Base-by-base conservation (phyloP, 148 eudicot species). In the Chenopodium formosanum region DNA sequence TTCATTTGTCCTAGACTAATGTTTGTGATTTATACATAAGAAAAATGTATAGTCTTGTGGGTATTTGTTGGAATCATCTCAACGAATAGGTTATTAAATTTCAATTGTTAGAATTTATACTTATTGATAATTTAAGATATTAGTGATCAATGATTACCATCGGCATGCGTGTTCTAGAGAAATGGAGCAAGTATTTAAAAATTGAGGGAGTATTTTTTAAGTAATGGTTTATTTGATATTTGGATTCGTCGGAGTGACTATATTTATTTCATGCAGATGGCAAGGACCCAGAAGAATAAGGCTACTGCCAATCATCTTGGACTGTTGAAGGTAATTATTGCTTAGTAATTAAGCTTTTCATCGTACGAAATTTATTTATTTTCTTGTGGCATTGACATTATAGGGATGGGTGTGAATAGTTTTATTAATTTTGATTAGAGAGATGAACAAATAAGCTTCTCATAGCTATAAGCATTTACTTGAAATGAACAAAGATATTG, bases 221-320 rank as follows among this genome's bases (percentile, higher is more conserved):
- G 37, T 23, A 74, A 27, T 74, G 64, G 16, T 7, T 7, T n/a
- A n/a, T 76, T 34, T 76, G 12, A 20, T 13, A 7, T 46, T 19
- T 66, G 47, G 32, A n/a, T 56, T 22, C 27, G 16, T 4, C 29
- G 29, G 66, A 22, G 25, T 62, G 4, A 40, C 44, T 40, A 0
- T 40, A 40, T 40, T 40, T 40, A 40, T 40, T 40, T 40, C 7
- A 23, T 83, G 77, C 88, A 96, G 99, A 96, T 96, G 99, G 98
- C 99, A 71, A 91, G 85, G 87, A 96, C 99, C 40, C 99, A 96
- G 85, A 96, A 96, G 89, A 96, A 96, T 83, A 96, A 96, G 88
- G 99, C 99, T 65, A 96, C 99, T 74, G 99, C 99, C 9, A 97
- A 96, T 89, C 99, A 96, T 70, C 90, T 96, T 78, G 99, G 99